phyloP scores from a whole-genome alignment of 345 rosid genomes.

The Syzygium grande region DNA sequence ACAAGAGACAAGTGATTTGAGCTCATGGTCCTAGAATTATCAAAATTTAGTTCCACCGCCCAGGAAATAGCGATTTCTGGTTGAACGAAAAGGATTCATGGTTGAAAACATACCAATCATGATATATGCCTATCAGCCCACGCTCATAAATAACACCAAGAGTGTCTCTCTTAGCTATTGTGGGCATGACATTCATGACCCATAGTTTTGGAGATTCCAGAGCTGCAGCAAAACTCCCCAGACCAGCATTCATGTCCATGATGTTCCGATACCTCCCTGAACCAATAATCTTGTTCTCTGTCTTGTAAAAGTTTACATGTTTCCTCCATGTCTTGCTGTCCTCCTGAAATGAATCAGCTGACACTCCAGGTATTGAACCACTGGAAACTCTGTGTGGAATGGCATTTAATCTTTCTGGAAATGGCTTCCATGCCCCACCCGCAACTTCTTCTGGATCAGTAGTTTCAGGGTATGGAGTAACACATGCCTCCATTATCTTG shows the following conservation, averaged over 20 bases:
- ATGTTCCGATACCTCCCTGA: conserved; percentile 60
- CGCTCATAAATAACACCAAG: conserved; percentile 51
- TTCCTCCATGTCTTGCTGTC: conserved; percentile 48
- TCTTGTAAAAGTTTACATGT: conserved; percentile 48
- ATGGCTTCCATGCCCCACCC: conserved; percentile 36
- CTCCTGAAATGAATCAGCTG: conserved; percentile 31
- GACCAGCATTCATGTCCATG: conserved; percentile 74
- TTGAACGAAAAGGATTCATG: conserved; percentile 1
- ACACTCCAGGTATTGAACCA: conserved; percentile 39
- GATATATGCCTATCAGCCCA: conserved; percentile 75
- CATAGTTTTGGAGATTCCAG: conserved; percentile 51
- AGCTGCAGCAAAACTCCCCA: conserved; percentile 72
- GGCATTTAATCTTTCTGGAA: conserved; percentile 48
- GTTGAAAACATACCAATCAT: conserved; percentile 53
- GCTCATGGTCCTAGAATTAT: neutral
- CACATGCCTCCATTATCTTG: conserved; percentile 57
- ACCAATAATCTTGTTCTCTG: conserved; percentile 38
- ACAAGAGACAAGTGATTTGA: neutral
- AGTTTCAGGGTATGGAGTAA: conserved; percentile 53
- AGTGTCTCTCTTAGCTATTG: conserved; percentile 49
- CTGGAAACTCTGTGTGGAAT: conserved; percentile 45
- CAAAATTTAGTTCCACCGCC: neutral
- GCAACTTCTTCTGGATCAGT: conserved; percentile 26
- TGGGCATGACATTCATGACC: conserved; percentile 76
- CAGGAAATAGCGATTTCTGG: neutral